Percentiles rank a stretch among this genome's conserved stretches.
Evolutionary conservation across 2,329 filamentous ascomycete species (phyloP).

Genomic region (Neofusicoccum umdonicola): DNA sequence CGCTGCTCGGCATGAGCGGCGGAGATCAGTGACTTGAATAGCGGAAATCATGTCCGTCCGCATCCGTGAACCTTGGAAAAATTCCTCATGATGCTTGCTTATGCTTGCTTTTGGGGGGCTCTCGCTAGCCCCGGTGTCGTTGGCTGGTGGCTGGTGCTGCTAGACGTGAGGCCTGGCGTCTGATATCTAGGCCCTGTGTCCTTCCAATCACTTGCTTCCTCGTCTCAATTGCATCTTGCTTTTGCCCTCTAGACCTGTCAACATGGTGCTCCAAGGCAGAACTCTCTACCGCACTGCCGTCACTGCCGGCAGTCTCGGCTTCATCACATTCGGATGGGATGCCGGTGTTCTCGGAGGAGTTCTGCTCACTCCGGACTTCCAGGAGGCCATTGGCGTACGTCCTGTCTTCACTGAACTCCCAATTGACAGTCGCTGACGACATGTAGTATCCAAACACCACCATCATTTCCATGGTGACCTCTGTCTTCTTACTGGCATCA

Average conservation of each 20-base stretch:
- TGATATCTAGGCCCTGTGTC: constrained; percentile 5
- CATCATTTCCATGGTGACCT: constrained; percentile 28
- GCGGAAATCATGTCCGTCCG: not conserved
- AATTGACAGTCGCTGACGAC: not conserved
- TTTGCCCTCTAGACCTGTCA: not conserved
- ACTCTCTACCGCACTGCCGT: constrained; percentile 15
- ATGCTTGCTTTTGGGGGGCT: not conserved
- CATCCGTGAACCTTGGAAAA: not conserved
- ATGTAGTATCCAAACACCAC: constrained; percentile 26
- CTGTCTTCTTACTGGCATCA: constrained; percentile 28
- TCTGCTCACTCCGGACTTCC: constrained; percentile 29
- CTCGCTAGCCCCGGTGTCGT: not conserved
- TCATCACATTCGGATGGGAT: constrained; percentile 37
- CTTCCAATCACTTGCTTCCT: not conserved
- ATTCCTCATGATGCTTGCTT: not conserved
- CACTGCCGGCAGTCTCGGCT: constrained; percentile 26
- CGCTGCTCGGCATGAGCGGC: not conserved
- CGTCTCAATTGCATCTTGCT: not conserved
- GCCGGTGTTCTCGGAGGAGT: constrained; percentile 36
- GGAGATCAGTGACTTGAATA: not conserved
- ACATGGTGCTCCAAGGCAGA: constrained; percentile 15
- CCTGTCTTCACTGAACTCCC: not conserved
- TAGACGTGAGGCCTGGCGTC: not conserved
- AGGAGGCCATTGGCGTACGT: constrained; percentile 30
- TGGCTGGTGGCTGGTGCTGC: not conserved